Evolutionary conservation across 2,329 filamentous ascomycete genomes (phyloP), one percentile per base, ranked within the genome.

Genomic region (Phialemoniopsis sp.): DNA sequence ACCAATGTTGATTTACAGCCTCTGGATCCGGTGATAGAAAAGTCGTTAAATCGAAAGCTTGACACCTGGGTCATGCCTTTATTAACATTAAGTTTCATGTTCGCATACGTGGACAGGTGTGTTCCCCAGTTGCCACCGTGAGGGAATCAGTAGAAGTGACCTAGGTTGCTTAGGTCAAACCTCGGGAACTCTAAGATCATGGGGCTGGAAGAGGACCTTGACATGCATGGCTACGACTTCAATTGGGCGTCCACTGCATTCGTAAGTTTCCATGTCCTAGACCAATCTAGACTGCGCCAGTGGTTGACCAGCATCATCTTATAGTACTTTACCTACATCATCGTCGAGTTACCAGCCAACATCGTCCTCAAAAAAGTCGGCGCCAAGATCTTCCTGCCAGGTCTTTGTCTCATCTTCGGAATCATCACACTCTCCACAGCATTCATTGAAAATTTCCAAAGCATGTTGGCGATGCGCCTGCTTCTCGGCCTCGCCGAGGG

Each of bases 101-200:
- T n/a, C n/a, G n/a, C n/a, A n/a, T n/a, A n/a, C n/a, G n/a, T n/a
- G n/a, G n/a, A n/a, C n/a, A n/a, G n/a, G n/a, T n/a, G n/a, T n/a
- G n/a, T n/a, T n/a, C n/a, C n/a, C n/a, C n/a, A n/a, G n/a, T n/a
- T n/a, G n/a, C n/a, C n/a, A n/a, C n/a, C n/a, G n/a, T n/a, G n/a
- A n/a, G n/a, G n/a, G n/a, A n/a, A n/a, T n/a, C n/a, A n/a, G n/a
- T n/a, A n/a, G n/a, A n/a, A n/a, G n/a, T n/a, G n/a, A n/a, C n/a
- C n/a, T n/a, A n/a, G n/a, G n/a, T n/a, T n/a, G n/a, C n/a, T n/a
- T n/a, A n/a, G 84, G 32, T 85, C 82, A 13, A 87, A 87, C 53
- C 79, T 87, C 29, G 83, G 82, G 29, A 86, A 87, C 51, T 82
- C 82, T 17, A 79, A 79, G 44, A 78, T 86, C 8, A 69, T 82